Conservation (phyloP, 768 basidiomycete genomes). For the Mycena metata region DNA sequence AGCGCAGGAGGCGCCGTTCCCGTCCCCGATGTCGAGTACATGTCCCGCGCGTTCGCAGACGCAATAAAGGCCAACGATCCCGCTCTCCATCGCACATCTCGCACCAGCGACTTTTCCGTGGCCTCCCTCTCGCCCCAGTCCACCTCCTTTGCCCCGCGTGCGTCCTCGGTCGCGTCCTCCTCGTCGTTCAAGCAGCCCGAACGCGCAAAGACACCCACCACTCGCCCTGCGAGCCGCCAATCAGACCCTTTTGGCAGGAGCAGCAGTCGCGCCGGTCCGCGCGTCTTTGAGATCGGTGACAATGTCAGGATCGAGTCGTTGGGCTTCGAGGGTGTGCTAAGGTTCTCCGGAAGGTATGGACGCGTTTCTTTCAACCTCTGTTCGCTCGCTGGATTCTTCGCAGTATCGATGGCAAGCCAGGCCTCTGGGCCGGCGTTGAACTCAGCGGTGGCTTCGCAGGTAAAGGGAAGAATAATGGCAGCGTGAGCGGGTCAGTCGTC, state of each 20-base stretch:
- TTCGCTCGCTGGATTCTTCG: slow-evolving; percentile 77
- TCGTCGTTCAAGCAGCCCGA: slow-evolving; percentile 55
- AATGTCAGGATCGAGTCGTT: slow-evolving; percentile 89
- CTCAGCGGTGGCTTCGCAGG: slow-evolving; percentile 87
- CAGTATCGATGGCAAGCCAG: slow-evolving; percentile 89
- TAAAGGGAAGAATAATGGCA: slow-evolving; percentile 96
- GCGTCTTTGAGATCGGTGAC: slow-evolving; percentile 79
- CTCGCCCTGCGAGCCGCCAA: slow-evolving; percentile 75
- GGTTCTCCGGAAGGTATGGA: no score
- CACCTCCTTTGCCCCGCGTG: slow-evolving; percentile 54
- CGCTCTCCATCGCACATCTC: slow-evolving; percentile 70
- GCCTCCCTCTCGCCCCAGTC: slow-evolving; percentile 66
- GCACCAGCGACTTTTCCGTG: slow-evolving; percentile 56
- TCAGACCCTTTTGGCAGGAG: slow-evolving; percentile 69
- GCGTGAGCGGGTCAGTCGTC: slow-evolving; percentile 83
- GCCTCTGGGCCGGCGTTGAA: slow-evolving; percentile 95
- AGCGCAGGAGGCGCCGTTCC: slow-evolving; percentile 54
- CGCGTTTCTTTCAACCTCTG: no score
- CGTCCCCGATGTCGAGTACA: slow-evolving; percentile 65
- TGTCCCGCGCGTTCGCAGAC: slow-evolving; percentile 81
- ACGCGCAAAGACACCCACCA: slow-evolving; percentile 68
- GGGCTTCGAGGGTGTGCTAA: slow-evolving; percentile 75
- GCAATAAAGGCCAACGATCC: slow-evolving; percentile 88
- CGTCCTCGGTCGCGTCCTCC: slow-evolving; percentile 74
- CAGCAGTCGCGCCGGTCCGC: slow-evolving; percentile 56